Conservation (phyloP, 2,329 filamentous ascomycete genomes). For the Teratosphaeria pseudoeucalypti region DNA sequence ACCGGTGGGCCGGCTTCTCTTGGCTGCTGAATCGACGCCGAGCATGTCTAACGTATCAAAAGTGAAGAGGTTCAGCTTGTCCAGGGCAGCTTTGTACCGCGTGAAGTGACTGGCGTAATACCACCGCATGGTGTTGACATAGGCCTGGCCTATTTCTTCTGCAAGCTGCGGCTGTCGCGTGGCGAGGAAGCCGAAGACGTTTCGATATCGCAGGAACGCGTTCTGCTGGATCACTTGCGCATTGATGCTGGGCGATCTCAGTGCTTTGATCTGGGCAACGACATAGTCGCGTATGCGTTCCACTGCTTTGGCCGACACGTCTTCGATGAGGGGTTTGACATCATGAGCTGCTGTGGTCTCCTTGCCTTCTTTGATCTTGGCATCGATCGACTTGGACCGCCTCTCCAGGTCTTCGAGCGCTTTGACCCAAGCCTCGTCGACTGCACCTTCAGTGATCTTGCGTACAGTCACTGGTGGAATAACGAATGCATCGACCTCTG, state of each 20-base stretch:
- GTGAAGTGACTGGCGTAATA: constrained; percentile 90
- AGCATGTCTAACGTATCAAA: constrained; percentile 78
- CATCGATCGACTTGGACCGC: constrained; percentile 61
- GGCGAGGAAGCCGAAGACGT: constrained; percentile 75
- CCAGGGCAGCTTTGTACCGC: constrained; percentile 73
- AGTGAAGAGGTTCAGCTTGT: constrained; percentile 71
- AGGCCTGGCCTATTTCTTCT: constrained; percentile 83
- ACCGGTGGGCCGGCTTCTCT: constrained; percentile 11
- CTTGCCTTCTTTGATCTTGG: constrained; percentile 49
- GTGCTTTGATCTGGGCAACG: constrained; percentile 84
- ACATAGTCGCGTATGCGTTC: constrained; percentile 91
- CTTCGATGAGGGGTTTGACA: constrained; percentile 71
- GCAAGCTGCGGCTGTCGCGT: constrained; percentile 73
- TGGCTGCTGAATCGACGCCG: constrained; percentile 50
- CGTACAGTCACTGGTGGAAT: constrained; percentile 74
- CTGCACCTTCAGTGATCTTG: constrained; percentile 76
- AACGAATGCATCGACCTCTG: constrained; percentile 84
- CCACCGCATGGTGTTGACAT: constrained; percentile 98
- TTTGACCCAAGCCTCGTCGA: constrained; percentile 83
- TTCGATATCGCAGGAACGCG: constrained; percentile 77
- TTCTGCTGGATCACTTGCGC: constrained; percentile 95
- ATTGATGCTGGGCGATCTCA: constrained; percentile 92
- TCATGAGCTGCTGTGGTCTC: constrained; percentile 71
- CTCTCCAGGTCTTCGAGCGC: constrained; percentile 75
- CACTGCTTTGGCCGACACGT: constrained; percentile 78